A percentile compares a stretch with the other conserved stretches of the same genome.
These are phyloP conservation scores for Dactylonectria macrodidyma DNA, from an alignment of 2,329 filamentous ascomycete species.

Conservation along the genomic window DNA sequence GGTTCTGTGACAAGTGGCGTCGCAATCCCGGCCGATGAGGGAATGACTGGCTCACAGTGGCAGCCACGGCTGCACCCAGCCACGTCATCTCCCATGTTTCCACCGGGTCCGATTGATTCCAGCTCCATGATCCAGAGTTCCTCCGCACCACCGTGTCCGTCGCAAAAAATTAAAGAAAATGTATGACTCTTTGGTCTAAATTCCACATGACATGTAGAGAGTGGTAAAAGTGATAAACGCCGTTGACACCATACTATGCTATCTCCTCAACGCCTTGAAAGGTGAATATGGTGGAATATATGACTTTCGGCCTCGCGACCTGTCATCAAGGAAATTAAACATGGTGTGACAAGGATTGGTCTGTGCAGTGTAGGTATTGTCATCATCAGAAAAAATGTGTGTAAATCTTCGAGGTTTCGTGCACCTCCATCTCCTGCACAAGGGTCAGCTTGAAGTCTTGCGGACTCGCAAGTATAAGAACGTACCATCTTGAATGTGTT, in stretches of 20 bases:
- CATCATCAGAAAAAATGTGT: slow-evolving; percentile 97
- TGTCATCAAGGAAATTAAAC: slow-evolving; percentile 48
- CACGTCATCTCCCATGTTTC: slow-evolving; percentile 38
- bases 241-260: slow-evolving; percentile 72
- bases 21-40: slow-evolving; percentile 28
- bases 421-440: slow-evolving; percentile 96
- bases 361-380: slow-evolving; percentile 42
- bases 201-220: slow-evolving; percentile 55
- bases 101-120: slow-evolving; percentile 37
- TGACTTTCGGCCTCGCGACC: slow-evolving; percentile 53
- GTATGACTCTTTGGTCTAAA: slow-evolving; percentile 55
- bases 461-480: slow-evolving; percentile 13
- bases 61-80: slow-evolving; percentile 37
- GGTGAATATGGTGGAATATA: slow-evolving; percentile 68
- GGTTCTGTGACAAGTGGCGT: slow-evolving; percentile 43
- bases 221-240: slow-evolving; percentile 63
- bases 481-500: slow-evolving; percentile 96
- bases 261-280: slow-evolving; percentile 66
- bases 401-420: slow-evolving; percentile 98
- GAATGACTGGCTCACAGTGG: slow-evolving; percentile 34
- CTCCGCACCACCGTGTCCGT: slow-evolving; percentile 25
- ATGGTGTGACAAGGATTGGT: slow-evolving; percentile 44
- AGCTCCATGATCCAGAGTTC: slow-evolving; percentile 37
- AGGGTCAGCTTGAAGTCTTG: slow-evolving; percentile 55
- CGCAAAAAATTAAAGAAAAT: slow-evolving; percentile 54